Evolutionary conservation across 345 rosid genomes (phyloP).

Genomic region (Microcos paniculata): DNA sequence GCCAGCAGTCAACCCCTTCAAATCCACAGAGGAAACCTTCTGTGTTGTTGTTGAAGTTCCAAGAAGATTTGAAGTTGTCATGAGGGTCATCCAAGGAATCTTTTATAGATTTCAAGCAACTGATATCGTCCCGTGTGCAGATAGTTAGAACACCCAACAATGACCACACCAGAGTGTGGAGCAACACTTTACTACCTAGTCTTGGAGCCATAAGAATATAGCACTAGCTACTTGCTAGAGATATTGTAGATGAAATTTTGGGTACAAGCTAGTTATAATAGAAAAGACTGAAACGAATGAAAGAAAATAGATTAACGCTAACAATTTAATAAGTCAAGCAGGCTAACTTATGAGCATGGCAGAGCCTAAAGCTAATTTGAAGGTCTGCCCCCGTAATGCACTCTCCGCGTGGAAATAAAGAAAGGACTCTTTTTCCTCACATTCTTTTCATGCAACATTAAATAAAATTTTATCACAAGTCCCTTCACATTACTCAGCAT

Average conservation of each 20-base stretch:
- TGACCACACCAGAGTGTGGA: not conserved
- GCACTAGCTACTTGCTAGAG: not conserved
- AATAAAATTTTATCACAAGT: no score
- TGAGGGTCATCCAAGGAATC: slow-evolving; percentile 7
- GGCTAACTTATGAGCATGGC: not conserved
- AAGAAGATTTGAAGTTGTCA: slow-evolving; percentile 1
- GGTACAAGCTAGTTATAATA: not conserved
- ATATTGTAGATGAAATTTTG: not conserved
- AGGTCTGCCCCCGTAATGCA: no score
- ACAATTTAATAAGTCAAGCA: no score
- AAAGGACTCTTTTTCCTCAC: no score
- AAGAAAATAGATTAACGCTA: not conserved
- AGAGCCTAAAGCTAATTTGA: no score
- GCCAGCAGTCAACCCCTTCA: slow-evolving; percentile 24
- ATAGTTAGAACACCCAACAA: not conserved
- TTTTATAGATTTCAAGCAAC: not conserved
- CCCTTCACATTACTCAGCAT: no score
- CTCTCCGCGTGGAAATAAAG: no score
- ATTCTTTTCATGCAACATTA: no score
- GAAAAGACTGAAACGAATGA: not conserved
- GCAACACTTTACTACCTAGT: not conserved
- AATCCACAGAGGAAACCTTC: slow-evolving; percentile 22
- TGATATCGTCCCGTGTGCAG: not conserved
- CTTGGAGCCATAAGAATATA: not conserved
- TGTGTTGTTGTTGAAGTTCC: slow-evolving; percentile 16